Evolutionary conservation across 2,329 filamentous ascomycete species (phyloP), one percentile per base, ranked within the genome.

Genomic region (Dactylonectria macrodidyma): DNA sequence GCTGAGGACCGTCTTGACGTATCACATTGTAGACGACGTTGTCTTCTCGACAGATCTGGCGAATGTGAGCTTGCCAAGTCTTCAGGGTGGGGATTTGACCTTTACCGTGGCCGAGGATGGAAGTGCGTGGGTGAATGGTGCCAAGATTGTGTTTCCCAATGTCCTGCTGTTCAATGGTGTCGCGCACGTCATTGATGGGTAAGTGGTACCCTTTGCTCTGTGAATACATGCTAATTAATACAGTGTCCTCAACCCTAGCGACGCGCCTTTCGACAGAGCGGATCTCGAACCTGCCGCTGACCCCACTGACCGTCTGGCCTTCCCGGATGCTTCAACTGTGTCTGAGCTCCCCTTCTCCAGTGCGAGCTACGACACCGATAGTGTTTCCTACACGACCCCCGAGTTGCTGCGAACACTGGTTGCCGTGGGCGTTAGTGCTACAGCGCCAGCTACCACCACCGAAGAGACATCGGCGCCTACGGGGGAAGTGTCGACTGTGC

Each of bases 111-210:
- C 73, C 7, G 69, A 75, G n/a, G 73, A 78, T 48, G 76, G 77
- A 6, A 73, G 70, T 12, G 75, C 73, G 3, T 80, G 72, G 73
- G 76, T 81, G 0, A 79, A 80, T 11, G 71, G 72, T 11, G 79
- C 79, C 0, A 77, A 72, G 62, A 79, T 81, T 36, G 66, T 78
- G 2, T 72, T 74, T 5, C 71, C 78, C 24, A 78, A 81, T 60
- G 66, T 70, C 12, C 74, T 81, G 16, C 54, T 79, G 2, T 74
- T 68, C 50, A 81, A 80, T 38, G 78, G 79, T 44, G 72, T 81
- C 10, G 79, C 76, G 8, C 79, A 81, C 44, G 70, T 75, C 36
- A 76, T 81, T 54, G 78, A 81, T 36, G 69, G 69, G 77, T 78
- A 36, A 65, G 72, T 63, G 9, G 11, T 41, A 10, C 14, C 4